Evolutionary conservation across 768 basidiomycete genomes (phyloP).

Genomic region (Rhizopogon sp.): DNA sequence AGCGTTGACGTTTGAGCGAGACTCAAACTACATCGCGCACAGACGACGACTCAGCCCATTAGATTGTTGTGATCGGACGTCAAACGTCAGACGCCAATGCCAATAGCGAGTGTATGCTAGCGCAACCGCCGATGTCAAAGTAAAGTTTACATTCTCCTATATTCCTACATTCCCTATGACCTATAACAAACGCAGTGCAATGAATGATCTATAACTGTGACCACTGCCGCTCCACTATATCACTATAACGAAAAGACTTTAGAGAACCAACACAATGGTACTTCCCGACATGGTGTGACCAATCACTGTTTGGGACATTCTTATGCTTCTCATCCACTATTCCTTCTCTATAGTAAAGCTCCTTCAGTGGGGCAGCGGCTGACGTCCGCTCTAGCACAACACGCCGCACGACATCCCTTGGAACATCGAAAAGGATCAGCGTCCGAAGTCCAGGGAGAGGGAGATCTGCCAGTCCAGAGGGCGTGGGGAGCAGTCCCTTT

Average conservation of each 20-base stretch:
- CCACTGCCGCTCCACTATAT: neutral
- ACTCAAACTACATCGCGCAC: too few species aligned
- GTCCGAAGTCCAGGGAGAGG: neutral
- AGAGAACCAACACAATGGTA: neutral
- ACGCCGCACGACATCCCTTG: neutral
- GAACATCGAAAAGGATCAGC: neutral
- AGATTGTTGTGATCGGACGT: too few species aligned
- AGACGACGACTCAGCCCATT: too few species aligned
- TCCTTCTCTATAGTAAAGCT: neutral
- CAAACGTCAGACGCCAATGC: too few species aligned
- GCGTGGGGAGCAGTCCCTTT: neutral
- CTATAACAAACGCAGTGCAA: too few species aligned
- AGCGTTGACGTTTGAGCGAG: too few species aligned
- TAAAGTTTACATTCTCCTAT: too few species aligned
- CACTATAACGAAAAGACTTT: neutral
- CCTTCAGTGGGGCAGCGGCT: neutral
- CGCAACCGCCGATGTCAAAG: too few species aligned
- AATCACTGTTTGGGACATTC: neutral
- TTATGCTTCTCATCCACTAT: neutral
- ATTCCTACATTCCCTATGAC: too few species aligned
- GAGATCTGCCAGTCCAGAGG: neutral
- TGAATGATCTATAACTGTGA: too few species aligned
- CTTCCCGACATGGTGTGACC: neutral
- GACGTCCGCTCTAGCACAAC: neutral
- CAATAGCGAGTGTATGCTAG: too few species aligned